phyloP scores from a whole-genome alignment of 306 rosid genomes.

The Vigna angularis region DNA sequence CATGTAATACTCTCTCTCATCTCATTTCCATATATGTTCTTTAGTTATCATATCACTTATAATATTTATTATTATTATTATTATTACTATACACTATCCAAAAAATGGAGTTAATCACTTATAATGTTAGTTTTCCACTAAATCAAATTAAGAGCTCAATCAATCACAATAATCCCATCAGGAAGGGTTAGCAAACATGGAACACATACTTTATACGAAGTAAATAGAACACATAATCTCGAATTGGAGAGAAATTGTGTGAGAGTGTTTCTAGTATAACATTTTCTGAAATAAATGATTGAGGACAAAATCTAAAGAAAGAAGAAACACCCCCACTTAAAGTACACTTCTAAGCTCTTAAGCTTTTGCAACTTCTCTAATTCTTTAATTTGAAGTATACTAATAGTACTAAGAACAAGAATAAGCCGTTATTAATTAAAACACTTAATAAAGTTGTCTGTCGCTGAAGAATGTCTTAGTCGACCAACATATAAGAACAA shows the following conservation, averaged over 20 bases:
- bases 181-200: too few relatives aligned
- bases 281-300: not conserved
- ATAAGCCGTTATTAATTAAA: not conserved
- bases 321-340: not conserved
- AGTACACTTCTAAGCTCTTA: not conserved
- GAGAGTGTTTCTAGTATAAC: too few relatives aligned
- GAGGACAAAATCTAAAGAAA: not conserved
- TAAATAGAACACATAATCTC: not conserved
- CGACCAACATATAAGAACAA: not conserved
- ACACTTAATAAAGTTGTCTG: not conserved
- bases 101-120: too few relatives aligned
- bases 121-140: too few relatives aligned
- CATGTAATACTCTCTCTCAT: too few relatives aligned
- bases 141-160: too few relatives aligned
- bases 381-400: not conserved
- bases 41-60: too few relatives aligned
- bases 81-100: too few relatives aligned
- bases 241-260: too few relatives aligned
- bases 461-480: not conserved
- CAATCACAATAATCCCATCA: too few relatives aligned
- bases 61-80: too few relatives aligned
- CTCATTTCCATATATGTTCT: too few relatives aligned
- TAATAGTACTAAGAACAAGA: not conserved
- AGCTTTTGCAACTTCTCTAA: not conserved
- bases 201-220: not conserved